Conservation (phyloP, 305 asterid species). For the Rubia peregrina region DNA sequence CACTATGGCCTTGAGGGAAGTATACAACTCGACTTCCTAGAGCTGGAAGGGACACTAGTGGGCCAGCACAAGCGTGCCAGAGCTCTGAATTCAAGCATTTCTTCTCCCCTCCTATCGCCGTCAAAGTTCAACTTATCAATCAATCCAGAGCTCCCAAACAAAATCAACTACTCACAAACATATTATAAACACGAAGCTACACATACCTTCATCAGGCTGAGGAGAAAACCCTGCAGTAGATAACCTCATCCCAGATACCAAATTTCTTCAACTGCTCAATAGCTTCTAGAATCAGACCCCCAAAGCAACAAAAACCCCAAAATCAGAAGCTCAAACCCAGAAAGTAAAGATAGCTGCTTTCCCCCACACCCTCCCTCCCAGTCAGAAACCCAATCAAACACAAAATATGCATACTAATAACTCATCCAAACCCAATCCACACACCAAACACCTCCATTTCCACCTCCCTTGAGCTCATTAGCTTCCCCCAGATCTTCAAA, state of each 20-base stretch:
- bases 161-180: not conserved
- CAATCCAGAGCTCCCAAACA: constrained; percentile 17
- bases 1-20: constrained; percentile 96
- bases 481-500: constrained; percentile 28
- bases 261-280: constrained; percentile 14
- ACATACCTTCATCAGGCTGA: constrained; percentile 72
- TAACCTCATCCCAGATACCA: constrained; percentile 54
- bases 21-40: constrained; percentile 84
- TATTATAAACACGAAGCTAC: constrained; percentile 5
- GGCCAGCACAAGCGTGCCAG: constrained; percentile 99
- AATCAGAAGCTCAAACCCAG: not conserved
- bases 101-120: constrained; percentile 51
- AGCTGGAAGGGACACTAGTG: constrained; percentile 81
- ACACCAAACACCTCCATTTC: constrained; percentile 31
- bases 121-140: constrained; percentile 10
- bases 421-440: constrained; percentile 43
- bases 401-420: constrained; percentile 17
- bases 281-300: not conserved
- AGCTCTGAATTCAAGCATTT: constrained; percentile 98
- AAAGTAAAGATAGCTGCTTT: constrained; percentile 6
- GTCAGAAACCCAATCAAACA: constrained; percentile 23
- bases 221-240: constrained; percentile 57
- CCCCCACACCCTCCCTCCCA: constrained; percentile 35
- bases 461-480: constrained; percentile 17
- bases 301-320: constrained; percentile 14